These are phyloP conservation scores for Heracleum sosnowskyi DNA, from an alignment of 129 eudicot genomes.

Conservation along the genomic window DNA sequence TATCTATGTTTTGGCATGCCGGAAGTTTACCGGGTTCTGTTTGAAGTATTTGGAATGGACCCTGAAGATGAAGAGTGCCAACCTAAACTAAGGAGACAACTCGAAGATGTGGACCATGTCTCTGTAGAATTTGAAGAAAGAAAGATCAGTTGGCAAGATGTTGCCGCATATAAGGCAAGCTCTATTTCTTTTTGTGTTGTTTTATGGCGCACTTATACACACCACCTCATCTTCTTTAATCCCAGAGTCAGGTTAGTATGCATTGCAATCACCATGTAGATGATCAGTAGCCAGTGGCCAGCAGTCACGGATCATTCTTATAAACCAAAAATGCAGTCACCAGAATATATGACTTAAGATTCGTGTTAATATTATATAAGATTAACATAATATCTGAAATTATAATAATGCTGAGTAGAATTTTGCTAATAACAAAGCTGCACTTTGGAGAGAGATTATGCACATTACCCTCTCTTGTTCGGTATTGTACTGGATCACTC, in stretches of 20 bases:
- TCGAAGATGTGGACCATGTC: slow-evolving; percentile 95
- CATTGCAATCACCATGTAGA: not conserved
- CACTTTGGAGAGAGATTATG: not conserved
- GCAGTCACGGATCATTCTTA: not conserved
- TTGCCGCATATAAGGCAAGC: slow-evolving; percentile 82
- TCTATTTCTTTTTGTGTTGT: not conserved
- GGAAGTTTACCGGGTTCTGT: slow-evolving; percentile 93
- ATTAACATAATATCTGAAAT: not conserved
- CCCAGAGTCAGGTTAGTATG: not conserved
- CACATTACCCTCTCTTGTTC: not conserved
- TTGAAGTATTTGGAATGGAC: slow-evolving; percentile 98
- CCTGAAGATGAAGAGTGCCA: slow-evolving; percentile 97
- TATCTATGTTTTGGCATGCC: slow-evolving; percentile 96
- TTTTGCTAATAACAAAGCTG: not conserved
- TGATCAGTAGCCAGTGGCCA: not conserved
- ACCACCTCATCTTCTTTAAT: not conserved
- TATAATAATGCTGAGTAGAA: not conserved
- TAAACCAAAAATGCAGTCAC: not conserved
- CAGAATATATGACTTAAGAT: not conserved
- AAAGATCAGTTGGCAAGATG: slow-evolving; percentile 92
- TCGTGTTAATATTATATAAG: not conserved
- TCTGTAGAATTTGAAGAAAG: slow-evolving; percentile 89
- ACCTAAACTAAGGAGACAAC: slow-evolving; percentile 88
- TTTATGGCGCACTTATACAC: not conserved
- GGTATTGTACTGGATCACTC: not conserved